These are phyloP conservation scores for Exophiala mesophila DNA, from an alignment of 2,329 filamentous ascomycete species.

Conservation along the genomic window DNA sequence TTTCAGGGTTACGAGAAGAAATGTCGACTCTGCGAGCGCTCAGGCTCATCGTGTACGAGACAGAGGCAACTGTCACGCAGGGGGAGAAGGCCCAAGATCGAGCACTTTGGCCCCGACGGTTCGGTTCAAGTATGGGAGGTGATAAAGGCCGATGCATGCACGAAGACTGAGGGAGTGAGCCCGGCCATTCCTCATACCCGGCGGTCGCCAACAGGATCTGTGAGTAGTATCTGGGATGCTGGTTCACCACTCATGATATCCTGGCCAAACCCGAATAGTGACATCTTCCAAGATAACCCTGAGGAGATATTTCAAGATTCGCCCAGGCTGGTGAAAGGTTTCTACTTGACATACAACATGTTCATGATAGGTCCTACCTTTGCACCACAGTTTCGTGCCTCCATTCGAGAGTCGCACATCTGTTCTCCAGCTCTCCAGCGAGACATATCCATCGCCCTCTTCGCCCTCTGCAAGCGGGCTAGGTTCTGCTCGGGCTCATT, in stretches of 20 bases:
- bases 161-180: neutral
- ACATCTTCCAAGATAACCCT: neutral
- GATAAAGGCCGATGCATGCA: no score
- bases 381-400: conserved; percentile 2
- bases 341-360: conserved; percentile 7
- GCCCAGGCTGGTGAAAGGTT: neutral
- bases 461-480: neutral
- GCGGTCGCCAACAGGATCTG: neutral
- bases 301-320: neutral
- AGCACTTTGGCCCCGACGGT: neutral
- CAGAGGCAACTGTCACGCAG: neutral
- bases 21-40: conserved; percentile 4
- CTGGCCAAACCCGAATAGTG: neutral
- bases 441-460: conserved; percentile 6
- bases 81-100: conserved; percentile 3
- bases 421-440: neutral
- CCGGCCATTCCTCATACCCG: neutral
- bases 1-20: neutral
- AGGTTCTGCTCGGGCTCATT: neutral
- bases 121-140: conserved; percentile 7
- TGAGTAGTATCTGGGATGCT: neutral
- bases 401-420: conserved; percentile 1
- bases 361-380: conserved; percentile 14
- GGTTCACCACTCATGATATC: neutral
- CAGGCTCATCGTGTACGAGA: conserved; percentile 1